These are phyloP conservation scores for Aspergillus hiratsukae DNA, from an alignment of 2,329 filamentous ascomycete species.

Conservation along the genomic window DNA sequence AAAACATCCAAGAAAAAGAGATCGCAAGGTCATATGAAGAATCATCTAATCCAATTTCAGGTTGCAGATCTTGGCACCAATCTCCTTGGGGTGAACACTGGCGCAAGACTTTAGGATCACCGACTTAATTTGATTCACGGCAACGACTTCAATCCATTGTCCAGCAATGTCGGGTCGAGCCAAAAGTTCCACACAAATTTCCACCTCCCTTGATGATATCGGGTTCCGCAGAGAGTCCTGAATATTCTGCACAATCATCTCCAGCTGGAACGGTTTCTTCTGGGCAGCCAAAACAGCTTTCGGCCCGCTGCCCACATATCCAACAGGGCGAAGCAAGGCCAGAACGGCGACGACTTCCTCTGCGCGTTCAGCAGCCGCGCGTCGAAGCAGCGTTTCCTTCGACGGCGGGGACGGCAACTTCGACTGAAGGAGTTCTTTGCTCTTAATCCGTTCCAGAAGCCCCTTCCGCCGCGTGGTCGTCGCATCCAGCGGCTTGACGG, in stretches of 20 bases:
- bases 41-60: constrained; percentile 26
- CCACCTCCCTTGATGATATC: constrained; percentile 47
- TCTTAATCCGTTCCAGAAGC: constrained; percentile 70
- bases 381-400: constrained; percentile 55
- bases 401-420: constrained; percentile 44
- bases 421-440: constrained; percentile 57
- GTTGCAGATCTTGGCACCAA: constrained; percentile 28
- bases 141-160: constrained; percentile 47
- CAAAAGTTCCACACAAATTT: constrained; percentile 45
- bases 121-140: constrained; percentile 42
- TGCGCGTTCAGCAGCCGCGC: constrained; percentile 62
- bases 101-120: constrained; percentile 44
- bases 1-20: constrained; percentile 7
- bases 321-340: constrained; percentile 52
- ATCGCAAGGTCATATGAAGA: constrained; percentile 1
- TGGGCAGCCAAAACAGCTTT: constrained; percentile 34
- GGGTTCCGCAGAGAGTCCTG: constrained; percentile 59
- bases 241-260: constrained; percentile 59
- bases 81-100: constrained; percentile 33
- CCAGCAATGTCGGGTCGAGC: constrained; percentile 44
- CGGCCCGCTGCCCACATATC: constrained; percentile 28
- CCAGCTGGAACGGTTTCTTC: constrained; percentile 63
- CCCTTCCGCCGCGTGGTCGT: constrained; percentile 48
- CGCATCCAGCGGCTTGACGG: constrained; percentile 23
- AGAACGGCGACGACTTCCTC: constrained; percentile 66